These are phyloP conservation scores for Zychaea mexicana DNA, from an alignment of 371 early-diverging fungal species.

Conservation along the genomic window DNA sequence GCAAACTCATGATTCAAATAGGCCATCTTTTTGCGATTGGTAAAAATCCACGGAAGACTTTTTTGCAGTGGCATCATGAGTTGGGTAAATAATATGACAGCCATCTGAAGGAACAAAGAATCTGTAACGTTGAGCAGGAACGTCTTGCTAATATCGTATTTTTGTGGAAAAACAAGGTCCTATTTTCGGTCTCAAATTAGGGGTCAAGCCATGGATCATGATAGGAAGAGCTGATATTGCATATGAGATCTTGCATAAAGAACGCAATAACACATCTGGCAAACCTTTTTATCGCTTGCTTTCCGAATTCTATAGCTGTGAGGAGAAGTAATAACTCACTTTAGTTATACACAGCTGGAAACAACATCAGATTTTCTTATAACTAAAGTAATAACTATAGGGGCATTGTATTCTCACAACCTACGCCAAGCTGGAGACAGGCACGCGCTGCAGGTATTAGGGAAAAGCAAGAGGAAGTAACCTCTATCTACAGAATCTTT, in stretches of 20 bases:
- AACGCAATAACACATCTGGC: neutral
- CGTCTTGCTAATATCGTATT: too few species aligned
- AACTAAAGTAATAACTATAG: too few species aligned
- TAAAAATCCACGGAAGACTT: neutral
- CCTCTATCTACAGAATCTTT: neutral
- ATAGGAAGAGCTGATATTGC: conserved; percentile 20
- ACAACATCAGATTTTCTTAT: neutral
- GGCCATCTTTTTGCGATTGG: neutral
- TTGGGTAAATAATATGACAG: neutral
- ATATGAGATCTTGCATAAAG: conserved; percentile 18
- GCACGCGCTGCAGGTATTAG: neutral
- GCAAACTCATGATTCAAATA: neutral
- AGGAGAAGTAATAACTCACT: neutral
- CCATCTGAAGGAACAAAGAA: neutral
- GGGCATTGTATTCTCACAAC: neutral
- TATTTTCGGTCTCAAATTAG: conserved; percentile 16
- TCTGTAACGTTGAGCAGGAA: too few species aligned
- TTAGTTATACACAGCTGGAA: neutral
- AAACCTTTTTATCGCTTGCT: neutral
- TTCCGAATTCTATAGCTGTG: neutral
- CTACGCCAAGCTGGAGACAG: neutral
- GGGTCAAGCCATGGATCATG: conserved; percentile 21
- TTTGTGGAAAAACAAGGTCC: conserved; percentile 8
- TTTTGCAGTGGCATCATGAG: neutral
- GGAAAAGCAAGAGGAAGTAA: neutral